These are phyloP conservation scores for Chernovozyma sophiae-reginae DNA, from an alignment of 1,139 yeast species.

Conservation along the genomic window DNA sequence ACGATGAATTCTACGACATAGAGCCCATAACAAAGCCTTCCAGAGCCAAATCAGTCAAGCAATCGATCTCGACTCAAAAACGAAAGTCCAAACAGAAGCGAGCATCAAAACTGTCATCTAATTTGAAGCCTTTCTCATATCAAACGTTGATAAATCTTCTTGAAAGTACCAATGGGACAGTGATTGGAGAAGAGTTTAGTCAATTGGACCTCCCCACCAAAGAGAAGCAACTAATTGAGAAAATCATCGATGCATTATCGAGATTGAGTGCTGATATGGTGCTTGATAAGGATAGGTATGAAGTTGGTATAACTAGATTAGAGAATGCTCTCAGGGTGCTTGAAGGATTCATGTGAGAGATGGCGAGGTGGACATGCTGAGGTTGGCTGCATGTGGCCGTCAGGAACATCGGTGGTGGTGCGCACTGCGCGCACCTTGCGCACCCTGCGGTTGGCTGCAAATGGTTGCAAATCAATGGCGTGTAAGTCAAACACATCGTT, in stretches of 20 bases:
- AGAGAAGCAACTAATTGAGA: slow-evolving; percentile 77
- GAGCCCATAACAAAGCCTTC: slow-evolving; percentile 33
- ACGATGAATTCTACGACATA: slow-evolving; percentile 38
- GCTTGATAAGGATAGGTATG: slow-evolving; percentile 71
- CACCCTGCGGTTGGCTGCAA: too few relatives aligned
- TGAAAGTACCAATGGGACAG: slow-evolving; percentile 61
- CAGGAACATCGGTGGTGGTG: too few relatives aligned
- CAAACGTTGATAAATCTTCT: slow-evolving; percentile 54
- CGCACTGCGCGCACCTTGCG: too few relatives aligned
- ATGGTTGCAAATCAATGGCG: too few relatives aligned
- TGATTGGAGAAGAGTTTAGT: slow-evolving; percentile 67
- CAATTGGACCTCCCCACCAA: slow-evolving; percentile 68
- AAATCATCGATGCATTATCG: slow-evolving; percentile 79
- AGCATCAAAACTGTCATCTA: slow-evolving; percentile 8
- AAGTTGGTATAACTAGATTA: slow-evolving; percentile 74
- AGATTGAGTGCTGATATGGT: slow-evolving; percentile 88
- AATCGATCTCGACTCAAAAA: slow-evolving; percentile 17
- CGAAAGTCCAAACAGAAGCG: slow-evolving; percentile 8
- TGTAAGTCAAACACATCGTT: too few relatives aligned
- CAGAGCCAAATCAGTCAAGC: slow-evolving; percentile 34
- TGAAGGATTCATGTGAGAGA: slow-evolving; percentile 58
- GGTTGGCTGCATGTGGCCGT: too few relatives aligned
- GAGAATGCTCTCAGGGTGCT: slow-evolving; percentile 78
- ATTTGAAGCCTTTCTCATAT: slow-evolving; percentile 52
- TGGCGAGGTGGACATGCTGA: not conserved